phyloP scores from a whole-genome alignment of 495 filamentous ascomycete species.

The Achaetomiella virescens region DNA sequence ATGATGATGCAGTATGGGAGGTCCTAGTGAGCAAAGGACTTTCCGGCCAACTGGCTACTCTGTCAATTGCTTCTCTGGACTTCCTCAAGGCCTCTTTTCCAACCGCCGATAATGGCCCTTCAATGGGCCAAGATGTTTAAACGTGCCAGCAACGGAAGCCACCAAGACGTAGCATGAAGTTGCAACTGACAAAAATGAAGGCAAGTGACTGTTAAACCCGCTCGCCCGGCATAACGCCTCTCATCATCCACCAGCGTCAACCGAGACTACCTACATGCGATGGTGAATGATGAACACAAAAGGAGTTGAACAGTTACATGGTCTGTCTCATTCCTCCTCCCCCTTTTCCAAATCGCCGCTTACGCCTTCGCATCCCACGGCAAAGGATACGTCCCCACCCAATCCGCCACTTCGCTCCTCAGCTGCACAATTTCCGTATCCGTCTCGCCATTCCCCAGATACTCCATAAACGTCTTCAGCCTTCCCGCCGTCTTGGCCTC shows the following conservation, averaged over 20 bases:
- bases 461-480: constrained; percentile 80
- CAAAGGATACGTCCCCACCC: constrained; percentile 87
- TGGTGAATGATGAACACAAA: not conserved
- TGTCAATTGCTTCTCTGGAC: no score
- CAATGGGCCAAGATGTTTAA: no score
- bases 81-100: no score
- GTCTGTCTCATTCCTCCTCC: constrained; percentile 8
- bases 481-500: constrained; percentile 67
- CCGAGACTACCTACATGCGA: not conserved
- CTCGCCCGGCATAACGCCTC: constrained; percentile 16
- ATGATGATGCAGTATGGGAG: no score
- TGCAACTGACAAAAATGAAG: not conserved
- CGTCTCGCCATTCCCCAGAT: constrained; percentile 74
- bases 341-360: not conserved
- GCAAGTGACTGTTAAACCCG: constrained; percentile 24
- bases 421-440: constrained; percentile 81
- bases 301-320: not conserved
- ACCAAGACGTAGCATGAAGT: not conserved
- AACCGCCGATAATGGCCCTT: no score
- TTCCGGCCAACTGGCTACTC: no score
- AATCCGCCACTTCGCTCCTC: constrained; percentile 85
- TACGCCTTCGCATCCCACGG: constrained; percentile 57
- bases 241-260: not conserved
- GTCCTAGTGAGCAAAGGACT: no score
- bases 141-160: no score